These are phyloP conservation scores for Neofusicoccum ribis DNA, from an alignment of 2,329 filamentous ascomycete species.

Conservation along the genomic window DNA sequence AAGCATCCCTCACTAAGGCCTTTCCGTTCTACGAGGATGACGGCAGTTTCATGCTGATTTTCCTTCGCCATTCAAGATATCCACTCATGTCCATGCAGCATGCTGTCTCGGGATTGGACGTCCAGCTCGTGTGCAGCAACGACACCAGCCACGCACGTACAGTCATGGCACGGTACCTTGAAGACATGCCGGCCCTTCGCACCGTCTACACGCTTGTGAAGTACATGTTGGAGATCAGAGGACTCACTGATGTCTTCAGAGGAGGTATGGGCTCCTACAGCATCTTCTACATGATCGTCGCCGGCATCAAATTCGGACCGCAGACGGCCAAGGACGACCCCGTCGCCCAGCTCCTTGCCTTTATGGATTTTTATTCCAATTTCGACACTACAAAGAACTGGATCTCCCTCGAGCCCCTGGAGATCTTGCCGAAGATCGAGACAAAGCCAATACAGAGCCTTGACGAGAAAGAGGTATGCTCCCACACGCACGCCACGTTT, in stretches of 20 bases:
- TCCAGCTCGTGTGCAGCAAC: constrained; percentile 54
- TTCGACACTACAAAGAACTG: constrained; percentile 50
- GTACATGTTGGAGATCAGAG: constrained; percentile 51
- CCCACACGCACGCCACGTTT: background rate
- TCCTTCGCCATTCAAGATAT: constrained; percentile 30
- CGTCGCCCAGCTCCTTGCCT: constrained; percentile 47
- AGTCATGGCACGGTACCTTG: constrained; percentile 48
- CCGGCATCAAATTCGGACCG: constrained; percentile 50
- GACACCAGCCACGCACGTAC: constrained; percentile 42
- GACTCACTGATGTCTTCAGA: constrained; percentile 48
- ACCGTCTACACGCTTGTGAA: constrained; percentile 53
- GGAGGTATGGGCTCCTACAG: constrained; percentile 57
- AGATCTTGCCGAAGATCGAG: constrained; percentile 42
- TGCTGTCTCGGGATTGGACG: constrained; percentile 47
- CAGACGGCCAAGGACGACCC: constrained; percentile 34
- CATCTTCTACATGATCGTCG: constrained; percentile 59
- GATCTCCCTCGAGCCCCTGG: constrained; percentile 51
- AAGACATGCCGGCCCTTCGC: constrained; percentile 51
- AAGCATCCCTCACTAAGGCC: background rate
- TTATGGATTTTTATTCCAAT: constrained; percentile 52
- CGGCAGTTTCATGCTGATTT: constrained; percentile 23
- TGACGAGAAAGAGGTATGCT: background rate
- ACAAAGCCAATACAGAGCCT: background rate
- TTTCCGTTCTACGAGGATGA: constrained; percentile 7
- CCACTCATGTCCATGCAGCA: constrained; percentile 49